phyloP scores from a whole-genome alignment of 345 rosid genomes.

The Salix purpurea region DNA sequence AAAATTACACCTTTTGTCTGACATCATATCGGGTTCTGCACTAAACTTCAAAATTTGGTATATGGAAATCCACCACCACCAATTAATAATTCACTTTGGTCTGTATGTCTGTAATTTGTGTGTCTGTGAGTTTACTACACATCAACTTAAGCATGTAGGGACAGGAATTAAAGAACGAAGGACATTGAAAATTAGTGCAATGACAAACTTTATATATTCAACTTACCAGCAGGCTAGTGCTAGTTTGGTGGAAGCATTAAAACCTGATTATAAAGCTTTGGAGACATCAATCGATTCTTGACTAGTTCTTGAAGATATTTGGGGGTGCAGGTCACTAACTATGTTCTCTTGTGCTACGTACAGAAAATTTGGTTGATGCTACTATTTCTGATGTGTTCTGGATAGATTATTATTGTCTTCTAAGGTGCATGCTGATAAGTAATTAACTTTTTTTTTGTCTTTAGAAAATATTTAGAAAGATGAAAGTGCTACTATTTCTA shows the following conservation, averaged over 20 bases:
- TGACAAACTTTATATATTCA: neutral
- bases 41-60: neutral
- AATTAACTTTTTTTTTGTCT: neutral
- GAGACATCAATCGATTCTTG: neutral
- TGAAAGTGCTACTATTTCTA: neutral
- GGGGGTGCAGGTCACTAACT: neutral
- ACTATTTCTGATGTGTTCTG: neutral
- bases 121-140: neutral
- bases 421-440: neutral
- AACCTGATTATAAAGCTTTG: neutral
- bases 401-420: neutral
- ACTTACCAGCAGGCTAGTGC: neutral
- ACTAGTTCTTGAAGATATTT: neutral
- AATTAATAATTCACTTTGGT: neutral
- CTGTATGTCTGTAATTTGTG: neutral
- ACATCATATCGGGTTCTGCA: neutral
- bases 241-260: neutral
- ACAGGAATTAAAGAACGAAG: neutral
- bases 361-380: neutral
- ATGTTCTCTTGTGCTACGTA: neutral
- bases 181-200: neutral
- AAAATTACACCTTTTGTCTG: neutral
- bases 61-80: neutral
- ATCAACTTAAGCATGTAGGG: neutral
- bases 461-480: neutral